Percentiles rank a stretch among this genome's conserved stretches.
phyloP scores from a whole-genome alignment of 306 rosid genomes.

The Prosopis cineraria region DNA sequence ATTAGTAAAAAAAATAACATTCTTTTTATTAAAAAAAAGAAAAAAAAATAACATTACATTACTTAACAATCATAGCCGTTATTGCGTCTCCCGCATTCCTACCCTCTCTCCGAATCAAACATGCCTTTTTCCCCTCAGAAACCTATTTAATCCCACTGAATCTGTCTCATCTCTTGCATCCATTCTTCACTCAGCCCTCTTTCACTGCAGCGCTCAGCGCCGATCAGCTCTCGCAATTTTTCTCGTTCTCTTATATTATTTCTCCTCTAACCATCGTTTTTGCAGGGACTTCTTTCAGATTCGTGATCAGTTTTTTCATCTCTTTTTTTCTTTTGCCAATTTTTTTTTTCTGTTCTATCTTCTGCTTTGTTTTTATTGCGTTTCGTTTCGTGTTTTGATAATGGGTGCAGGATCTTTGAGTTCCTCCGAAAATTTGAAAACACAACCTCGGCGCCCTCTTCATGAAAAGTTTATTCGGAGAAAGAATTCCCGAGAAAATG shows the following conservation, averaged over 20 bases:
- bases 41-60: too few species aligned
- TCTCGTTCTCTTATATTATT: not conserved
- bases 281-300: too few species aligned
- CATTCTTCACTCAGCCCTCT: not conserved
- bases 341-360: not conserved
- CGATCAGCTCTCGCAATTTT: not conserved
- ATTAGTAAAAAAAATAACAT: too few species aligned
- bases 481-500: slow-evolving; percentile 33
- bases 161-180: not conserved
- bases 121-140: not conserved
- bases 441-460: slow-evolving; percentile 18
- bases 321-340: not conserved
- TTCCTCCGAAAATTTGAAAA: slow-evolving; percentile 9
- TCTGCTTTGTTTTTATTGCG: not conserved
- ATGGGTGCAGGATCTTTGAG: slow-evolving; percentile 37
- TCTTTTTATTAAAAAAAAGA: too few species aligned
- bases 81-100: not conserved
- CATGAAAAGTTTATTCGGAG: slow-evolving; percentile 20
- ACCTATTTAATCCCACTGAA: not conserved
- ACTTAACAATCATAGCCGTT: slow-evolving; percentile 2
- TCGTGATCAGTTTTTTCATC: not conserved
- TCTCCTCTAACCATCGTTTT: too few species aligned
- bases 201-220: not conserved
- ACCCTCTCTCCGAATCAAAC: not conserved
- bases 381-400: not conserved